phyloP scores from a whole-genome alignment of 2,329 filamentous ascomycete species.

The Trichoderma guizhouense region DNA sequence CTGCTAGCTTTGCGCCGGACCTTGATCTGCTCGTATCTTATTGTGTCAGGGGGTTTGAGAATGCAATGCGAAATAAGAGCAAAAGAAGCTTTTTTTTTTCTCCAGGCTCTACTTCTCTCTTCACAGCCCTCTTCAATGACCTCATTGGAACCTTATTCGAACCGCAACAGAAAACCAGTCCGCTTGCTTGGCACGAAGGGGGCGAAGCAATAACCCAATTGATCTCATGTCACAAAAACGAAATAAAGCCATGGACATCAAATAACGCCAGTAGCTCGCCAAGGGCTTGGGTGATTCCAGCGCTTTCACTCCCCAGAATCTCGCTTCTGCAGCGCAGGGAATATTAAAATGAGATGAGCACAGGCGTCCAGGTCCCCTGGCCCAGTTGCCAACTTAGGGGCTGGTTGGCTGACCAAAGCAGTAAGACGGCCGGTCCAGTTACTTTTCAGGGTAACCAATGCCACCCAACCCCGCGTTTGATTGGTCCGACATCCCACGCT shows the following conservation, averaged over 20 bases:
- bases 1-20: background rate
- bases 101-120: background rate
- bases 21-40: background rate
- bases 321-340: slow-evolving; percentile 7
- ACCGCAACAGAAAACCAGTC: background rate
- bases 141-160: background rate
- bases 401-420: background rate
- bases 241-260: background rate
- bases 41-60: background rate
- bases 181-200: background rate
- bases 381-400: background rate
- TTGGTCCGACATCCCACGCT: background rate
- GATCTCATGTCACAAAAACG: background rate
- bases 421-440: background rate
- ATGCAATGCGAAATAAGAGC: background rate
- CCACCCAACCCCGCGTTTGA: background rate
- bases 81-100: background rate
- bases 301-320: background rate
- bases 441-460: slow-evolving; percentile 3
- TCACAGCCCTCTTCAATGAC: background rate
- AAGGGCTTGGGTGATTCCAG: background rate
- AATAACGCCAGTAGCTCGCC: background rate
- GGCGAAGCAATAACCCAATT: background rate
- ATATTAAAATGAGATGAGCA: slow-evolving; percentile 17
- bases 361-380: background rate